These are phyloP conservation scores for Boletus sp. DNA, from an alignment of 1,284 basidiomycete species.

Conservation along the genomic window DNA sequence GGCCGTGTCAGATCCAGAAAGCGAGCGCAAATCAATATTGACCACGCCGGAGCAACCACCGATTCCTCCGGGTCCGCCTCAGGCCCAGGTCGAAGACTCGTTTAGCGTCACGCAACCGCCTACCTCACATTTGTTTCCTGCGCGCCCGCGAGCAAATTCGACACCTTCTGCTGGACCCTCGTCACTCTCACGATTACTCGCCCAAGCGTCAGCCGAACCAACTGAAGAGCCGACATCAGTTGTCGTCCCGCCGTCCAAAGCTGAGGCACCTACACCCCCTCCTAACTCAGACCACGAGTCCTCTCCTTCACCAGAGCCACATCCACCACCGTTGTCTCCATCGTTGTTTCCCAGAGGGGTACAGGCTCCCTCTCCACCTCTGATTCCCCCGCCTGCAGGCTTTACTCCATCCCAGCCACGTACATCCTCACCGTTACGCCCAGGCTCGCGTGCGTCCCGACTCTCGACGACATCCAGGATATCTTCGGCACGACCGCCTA, in stretches of 20 bases:
- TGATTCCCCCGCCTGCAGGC: slow-evolving; percentile 27
- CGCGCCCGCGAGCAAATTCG: slow-evolving; percentile 60
- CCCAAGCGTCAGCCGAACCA: slow-evolving; percentile 56
- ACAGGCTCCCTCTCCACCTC: slow-evolving; percentile 20
- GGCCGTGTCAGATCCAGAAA: slow-evolving; percentile 37
- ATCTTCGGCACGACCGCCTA: slow-evolving; percentile 54
- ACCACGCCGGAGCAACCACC: slow-evolving; percentile 32
- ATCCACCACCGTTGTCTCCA: slow-evolving; percentile 32
- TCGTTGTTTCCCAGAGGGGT: slow-evolving; percentile 35
- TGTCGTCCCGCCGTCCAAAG: slow-evolving; percentile 26
- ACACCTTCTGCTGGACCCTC: slow-evolving; percentile 66
- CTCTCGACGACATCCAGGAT: slow-evolving; percentile 61
- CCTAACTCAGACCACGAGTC: slow-evolving; percentile 1
- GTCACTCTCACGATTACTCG: slow-evolving; percentile 68
- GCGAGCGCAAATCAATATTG: slow-evolving; percentile 34
- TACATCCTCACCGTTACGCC: slow-evolving; percentile 54
- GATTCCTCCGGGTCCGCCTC: slow-evolving; percentile 50
- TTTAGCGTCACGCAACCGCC: slow-evolving; percentile 59
- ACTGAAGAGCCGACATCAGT: slow-evolving; percentile 28
- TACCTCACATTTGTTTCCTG: slow-evolving; percentile 59
- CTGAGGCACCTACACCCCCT: slow-evolving; percentile 5
- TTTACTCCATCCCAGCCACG: slow-evolving; percentile 30
- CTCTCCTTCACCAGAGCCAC: slow-evolving; percentile 4
- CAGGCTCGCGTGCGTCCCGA: slow-evolving; percentile 64
- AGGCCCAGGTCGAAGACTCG: slow-evolving; percentile 63